Evolutionary conservation across 768 basidiomycete species (phyloP).

Genomic region (Suillus brevipes): DNA sequence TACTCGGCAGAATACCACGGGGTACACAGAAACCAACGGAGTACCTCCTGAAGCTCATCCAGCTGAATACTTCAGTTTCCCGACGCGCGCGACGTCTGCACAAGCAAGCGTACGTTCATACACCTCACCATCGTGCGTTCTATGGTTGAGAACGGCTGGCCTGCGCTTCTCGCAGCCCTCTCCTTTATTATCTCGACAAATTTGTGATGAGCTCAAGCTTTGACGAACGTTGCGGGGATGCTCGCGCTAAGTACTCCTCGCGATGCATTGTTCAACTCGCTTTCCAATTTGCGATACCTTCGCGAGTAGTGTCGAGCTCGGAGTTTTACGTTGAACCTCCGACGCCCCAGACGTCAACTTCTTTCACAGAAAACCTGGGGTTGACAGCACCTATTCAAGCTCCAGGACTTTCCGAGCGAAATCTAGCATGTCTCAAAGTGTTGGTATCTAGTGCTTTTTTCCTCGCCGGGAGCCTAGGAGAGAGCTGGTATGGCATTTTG

Average conservation of each 20-base stretch:
- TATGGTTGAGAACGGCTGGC: conserved; percentile 90
- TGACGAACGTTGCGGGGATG: conserved; percentile 88
- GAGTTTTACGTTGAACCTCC: conserved; percentile 57
- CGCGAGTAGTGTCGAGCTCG: conserved; percentile 82
- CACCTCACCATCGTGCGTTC: conserved; percentile 66
- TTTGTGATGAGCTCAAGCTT: conserved; percentile 83
- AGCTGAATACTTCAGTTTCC: conserved; percentile 92
- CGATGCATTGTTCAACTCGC: conserved; percentile 87
- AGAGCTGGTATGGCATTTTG: conserved; percentile 89
- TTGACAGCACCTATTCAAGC: conserved; percentile 51
- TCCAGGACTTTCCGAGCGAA: conserved; percentile 84
- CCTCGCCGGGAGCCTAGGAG: conserved; percentile 82
- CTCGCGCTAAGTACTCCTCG: conserved; percentile 84
- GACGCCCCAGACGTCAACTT: conserved; percentile 59
- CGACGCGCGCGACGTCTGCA: conserved; percentile 71
- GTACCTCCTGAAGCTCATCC: conserved; percentile 88
- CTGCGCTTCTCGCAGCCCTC: conserved; percentile 84
- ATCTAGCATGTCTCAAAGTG: conserved; percentile 87
- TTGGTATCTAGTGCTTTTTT: conserved; percentile 75
- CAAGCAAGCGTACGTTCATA: conserved; percentile 71
- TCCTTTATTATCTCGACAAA: conserved; percentile 90
- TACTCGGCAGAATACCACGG: conserved; percentile 85
- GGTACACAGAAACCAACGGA: conserved; percentile 89
- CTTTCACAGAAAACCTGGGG: conserved; percentile 69
- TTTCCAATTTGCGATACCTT: conserved; percentile 91